Evolutionary conservation across 2,329 filamentous ascomycete species (phyloP).

Genomic region (Aspergillus ochraceus): DNA sequence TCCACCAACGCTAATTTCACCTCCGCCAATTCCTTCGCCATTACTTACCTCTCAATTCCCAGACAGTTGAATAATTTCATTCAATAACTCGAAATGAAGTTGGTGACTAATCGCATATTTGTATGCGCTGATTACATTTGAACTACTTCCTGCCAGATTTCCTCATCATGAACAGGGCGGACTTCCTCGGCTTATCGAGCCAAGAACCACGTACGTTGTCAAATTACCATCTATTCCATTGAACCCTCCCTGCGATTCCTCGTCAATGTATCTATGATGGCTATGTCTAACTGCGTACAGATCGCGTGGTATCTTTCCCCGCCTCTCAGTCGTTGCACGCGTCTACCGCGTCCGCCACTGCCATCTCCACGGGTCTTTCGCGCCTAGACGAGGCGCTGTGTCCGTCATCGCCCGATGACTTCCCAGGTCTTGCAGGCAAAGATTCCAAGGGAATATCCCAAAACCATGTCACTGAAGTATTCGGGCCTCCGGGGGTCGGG

Average conservation of each 20-base stretch:
- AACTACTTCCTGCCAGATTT: background rate
- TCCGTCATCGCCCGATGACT: constrained; percentile 14
- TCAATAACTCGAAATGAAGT: background rate
- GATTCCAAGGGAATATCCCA: constrained; percentile 62
- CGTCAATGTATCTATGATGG: background rate
- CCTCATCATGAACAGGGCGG: constrained; percentile 14
- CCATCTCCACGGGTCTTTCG: constrained; percentile 46
- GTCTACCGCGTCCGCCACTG: constrained; percentile 19
- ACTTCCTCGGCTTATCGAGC: constrained; percentile 32
- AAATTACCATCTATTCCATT: background rate
- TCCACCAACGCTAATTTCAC: background rate
- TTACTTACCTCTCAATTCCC: too few relatives aligned
- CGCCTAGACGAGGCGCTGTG: constrained; percentile 46
- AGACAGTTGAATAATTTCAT: too few relatives aligned
- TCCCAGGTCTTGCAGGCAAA: constrained; percentile 8
- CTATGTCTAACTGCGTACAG: constrained; percentile 18
- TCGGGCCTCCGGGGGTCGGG: constrained; percentile 81
- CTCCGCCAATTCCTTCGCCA: background rate
- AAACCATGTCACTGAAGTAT: constrained; percentile 81
- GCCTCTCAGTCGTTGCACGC: constrained; percentile 39
- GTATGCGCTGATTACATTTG: background rate
- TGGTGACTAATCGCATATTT: background rate
- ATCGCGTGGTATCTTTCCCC: constrained; percentile 33
- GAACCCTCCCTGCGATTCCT: background rate
- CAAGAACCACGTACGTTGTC: constrained; percentile 30